phyloP scores from a whole-genome alignment of 2,329 filamentous ascomycete genomes.

The Cladosporium sp. region DNA sequence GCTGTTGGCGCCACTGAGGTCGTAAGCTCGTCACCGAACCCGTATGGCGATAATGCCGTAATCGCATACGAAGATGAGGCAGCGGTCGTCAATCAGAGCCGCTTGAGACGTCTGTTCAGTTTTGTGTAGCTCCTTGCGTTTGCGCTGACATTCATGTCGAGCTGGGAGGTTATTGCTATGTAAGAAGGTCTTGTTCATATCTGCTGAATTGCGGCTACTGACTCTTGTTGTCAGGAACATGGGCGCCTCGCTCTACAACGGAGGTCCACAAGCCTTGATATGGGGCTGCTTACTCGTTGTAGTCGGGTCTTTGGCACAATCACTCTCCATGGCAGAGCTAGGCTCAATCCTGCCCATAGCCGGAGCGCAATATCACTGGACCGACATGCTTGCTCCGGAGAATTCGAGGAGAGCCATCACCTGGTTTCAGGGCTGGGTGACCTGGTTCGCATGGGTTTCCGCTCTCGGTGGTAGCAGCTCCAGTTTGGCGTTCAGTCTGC shows the following conservation, averaged over 20 bases:
- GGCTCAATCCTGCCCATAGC: conserved; percentile 27
- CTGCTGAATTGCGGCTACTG: background rate
- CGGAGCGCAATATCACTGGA: conserved; percentile 19
- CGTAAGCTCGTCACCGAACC: background rate
- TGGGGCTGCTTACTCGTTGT: conserved; percentile 13
- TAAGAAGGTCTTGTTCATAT: background rate
- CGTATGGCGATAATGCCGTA: background rate
- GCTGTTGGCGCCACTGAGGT: background rate
- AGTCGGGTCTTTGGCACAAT: background rate
- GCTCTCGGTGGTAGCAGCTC: conserved; percentile 33
- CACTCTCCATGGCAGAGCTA: conserved; percentile 25
- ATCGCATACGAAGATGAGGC: background rate
- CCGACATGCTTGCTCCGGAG: conserved; percentile 16
- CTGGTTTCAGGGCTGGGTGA: conserved; percentile 34
- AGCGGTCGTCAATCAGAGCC: background rate
- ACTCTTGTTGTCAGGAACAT: conserved; percentile 6
- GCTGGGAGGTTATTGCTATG: conserved; percentile 25
- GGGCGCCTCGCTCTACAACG: conserved; percentile 14
- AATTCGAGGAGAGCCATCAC: conserved; percentile 15
- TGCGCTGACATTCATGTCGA: conserved; percentile 27
- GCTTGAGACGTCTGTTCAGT: conserved; percentile 24
- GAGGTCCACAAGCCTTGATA: conserved; percentile 12
- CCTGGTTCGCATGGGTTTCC: conserved; percentile 38
- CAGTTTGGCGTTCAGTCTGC: conserved; percentile 17
- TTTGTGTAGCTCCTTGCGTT: conserved; percentile 30